Evolutionary conservation across 192 early-diverging fungal species (phyloP).

Genomic region (Umbelopsis sp.): DNA sequence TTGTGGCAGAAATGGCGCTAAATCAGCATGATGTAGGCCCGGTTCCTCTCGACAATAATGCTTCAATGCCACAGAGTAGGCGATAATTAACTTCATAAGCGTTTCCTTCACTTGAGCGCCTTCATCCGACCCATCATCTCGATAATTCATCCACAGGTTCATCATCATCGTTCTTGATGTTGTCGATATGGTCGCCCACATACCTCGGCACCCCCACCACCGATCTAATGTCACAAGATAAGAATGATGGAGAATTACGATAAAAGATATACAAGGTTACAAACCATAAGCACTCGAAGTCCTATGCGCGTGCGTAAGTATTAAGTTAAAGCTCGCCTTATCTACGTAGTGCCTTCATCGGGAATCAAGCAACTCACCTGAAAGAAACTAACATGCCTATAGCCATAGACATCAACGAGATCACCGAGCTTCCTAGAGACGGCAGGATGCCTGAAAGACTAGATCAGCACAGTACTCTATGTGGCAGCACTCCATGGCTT

Average conservation of each 20-base stretch:
- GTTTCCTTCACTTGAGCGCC: constrained; percentile 41
- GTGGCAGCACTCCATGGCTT: too few relatives aligned
- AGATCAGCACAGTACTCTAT: not conserved
- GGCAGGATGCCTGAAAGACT: not conserved
- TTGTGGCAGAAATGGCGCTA: constrained; percentile 51
- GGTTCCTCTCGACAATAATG: constrained; percentile 58
- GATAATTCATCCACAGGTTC: not conserved
- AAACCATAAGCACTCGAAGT: constrained; percentile 13
- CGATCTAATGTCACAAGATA: not conserved
- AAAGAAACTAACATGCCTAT: constrained; percentile 8
- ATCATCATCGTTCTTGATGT: constrained; percentile 10
- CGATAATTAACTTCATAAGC: constrained; percentile 48
- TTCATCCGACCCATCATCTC: not conserved
- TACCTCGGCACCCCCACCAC: constrained; percentile 9
- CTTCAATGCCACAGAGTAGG: constrained; percentile 49
- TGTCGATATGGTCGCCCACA: constrained; percentile 1
- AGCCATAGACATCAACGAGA: constrained; percentile 16
- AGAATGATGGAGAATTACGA: too few relatives aligned
- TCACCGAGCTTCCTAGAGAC: constrained; percentile 1
- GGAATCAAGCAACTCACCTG: not conserved
- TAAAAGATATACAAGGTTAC: too few relatives aligned
- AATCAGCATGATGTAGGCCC: constrained; percentile 53
- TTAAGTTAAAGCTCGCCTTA: too few relatives aligned
- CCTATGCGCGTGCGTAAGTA: not conserved
- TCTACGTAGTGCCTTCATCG: too few relatives aligned